Base-by-base conservation (phyloP, 1,284 basidiomycete species). In the Heterobasidion annosum region DNA sequence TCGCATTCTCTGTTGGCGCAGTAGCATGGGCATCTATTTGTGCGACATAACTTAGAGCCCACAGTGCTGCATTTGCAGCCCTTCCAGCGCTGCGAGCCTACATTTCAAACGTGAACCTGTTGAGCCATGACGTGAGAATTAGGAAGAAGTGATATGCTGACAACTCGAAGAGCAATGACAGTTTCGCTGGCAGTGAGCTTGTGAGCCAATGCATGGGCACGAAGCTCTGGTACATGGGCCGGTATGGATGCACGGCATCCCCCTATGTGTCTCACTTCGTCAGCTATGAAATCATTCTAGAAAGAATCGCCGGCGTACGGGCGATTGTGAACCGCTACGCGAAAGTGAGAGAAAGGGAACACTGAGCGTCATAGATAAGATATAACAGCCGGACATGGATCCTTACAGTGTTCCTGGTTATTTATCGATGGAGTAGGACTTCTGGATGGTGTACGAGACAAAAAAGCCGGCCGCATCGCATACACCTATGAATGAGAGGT, bases 1-100 rank as follows among this genome's bases (percentile, higher is more conserved):
- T 79, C 78, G 58, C 80, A 82, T 57, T 81, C 79, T 16, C 77
- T 65, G 3, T 63, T 60, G 1, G 67, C 69, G 3, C 57, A 51
- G 49, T 64, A 69, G 60, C 81, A 83, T 0, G 73, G 70, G 59
- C 81, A 83, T 47, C 18, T 5, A 8, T 48, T 52, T 35, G 50
- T 49, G 9, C 34, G 19, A 19, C 53, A 55, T 4, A 1, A 49
- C 8, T 25, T 46, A 34, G 2, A n/a, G 13, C 3, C 10, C 16
- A 50, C 50, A 66, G 25, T 68, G 1, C 61, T 58, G 60, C 76
- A 79, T 32, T 59, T 57, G 57, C 77, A 80, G 1, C 79, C 78
- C n/a, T 57, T 58, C 70, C 70, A 76, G 13, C 73, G 69, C 5
- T 71, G 68, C 10, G 53, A 15, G 57, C 79, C 76, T 77, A 48